Base-by-base conservation (phyloP, 2,329 filamentous ascomycete genomes). In the Penicillium sp. region DNA sequence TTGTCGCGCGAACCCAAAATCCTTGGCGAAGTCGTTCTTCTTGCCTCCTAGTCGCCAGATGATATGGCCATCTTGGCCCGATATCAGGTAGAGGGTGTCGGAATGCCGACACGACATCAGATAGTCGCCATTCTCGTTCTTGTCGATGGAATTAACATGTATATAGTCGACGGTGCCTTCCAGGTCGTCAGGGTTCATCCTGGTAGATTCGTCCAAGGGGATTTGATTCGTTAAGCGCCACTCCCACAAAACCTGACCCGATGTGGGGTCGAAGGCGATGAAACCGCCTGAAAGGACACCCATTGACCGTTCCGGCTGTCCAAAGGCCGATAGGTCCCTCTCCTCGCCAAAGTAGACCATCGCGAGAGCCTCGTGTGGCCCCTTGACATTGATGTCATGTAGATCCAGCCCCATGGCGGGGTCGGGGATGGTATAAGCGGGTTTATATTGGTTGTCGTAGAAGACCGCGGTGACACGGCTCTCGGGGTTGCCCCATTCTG, bases 41-140 rank as follows among this genome's bases (percentile, higher is more conserved):
- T 48, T 53, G 2, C 57, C 57, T 10, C 54, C 52, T 20, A 59
- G 47, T n/a, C 50, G 47, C 57, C 57, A 59, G 19, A 59, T 50
- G 34, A 60, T 45, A 17, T 50, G 38, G 4, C 55, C 54, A 21
- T 53, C 48, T 9, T 41, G 31, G 5, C 53, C 51, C 4, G 48
- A 54, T 17, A 59, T 48, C 27, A 54, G 49, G 41, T 59, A 60
- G 7, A 60, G 42, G 11, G 56, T 43, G n/a, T 44, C 47, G 8
- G 45, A 47, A 35, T 59, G 55, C 7, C 56, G 50, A 2, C 44
- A 51, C 17, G 56, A 59, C 17, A 60, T 36, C 7, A 60, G 30
- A 32, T 56, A 60, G 37, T 59, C 54, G 9, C 57, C 57, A 17
- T 53, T 33, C 2, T 40, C 33, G 31, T 53, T 55, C 37, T 56